Evolutionary conservation across 495 filamentous ascomycete genomes (phyloP).

Genomic region (Hypoxylon rickii): DNA sequence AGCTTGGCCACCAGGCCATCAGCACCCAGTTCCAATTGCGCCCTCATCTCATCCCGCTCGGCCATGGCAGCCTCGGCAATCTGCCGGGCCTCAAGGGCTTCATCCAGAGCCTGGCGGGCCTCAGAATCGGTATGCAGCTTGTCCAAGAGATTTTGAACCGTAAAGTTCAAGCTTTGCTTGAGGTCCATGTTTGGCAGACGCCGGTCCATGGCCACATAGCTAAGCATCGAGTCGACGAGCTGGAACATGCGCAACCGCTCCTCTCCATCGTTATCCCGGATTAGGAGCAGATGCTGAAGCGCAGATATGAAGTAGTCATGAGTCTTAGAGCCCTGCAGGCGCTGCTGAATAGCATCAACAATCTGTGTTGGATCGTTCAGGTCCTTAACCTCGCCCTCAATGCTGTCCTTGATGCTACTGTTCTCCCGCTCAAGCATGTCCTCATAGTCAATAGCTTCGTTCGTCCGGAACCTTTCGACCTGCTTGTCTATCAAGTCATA

Average conservation of each 20-base stretch:
- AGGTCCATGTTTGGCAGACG: slow-evolving; percentile 95
- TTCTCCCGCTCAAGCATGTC: slow-evolving; percentile 92
- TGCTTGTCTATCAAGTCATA: slow-evolving; percentile 99
- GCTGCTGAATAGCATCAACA: slow-evolving; percentile 88
- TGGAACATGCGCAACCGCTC: slow-evolving; percentile 96
- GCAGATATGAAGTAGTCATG: slow-evolving; percentile 97
- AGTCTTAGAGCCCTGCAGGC: slow-evolving; percentile 78
- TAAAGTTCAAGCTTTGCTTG: slow-evolving; percentile 95
- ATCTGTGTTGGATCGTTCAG: slow-evolving; percentile 92
- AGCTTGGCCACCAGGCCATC: slow-evolving; percentile 92
- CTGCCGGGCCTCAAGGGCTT: slow-evolving; percentile 84
- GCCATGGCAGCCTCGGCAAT: slow-evolving; percentile 94
- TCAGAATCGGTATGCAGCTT: slow-evolving; percentile 96
- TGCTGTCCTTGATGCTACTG: slow-evolving; percentile 83
- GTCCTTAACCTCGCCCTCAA: slow-evolving; percentile 92
- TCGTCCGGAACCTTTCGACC: slow-evolving; percentile 88
- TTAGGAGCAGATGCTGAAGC: slow-evolving; percentile 91
- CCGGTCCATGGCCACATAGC: slow-evolving; percentile 98
- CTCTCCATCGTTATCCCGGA: slow-evolving; percentile 90
- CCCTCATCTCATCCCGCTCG: slow-evolving; percentile 93
- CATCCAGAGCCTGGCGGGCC: slow-evolving; percentile 86
- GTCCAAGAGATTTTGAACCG: slow-evolving; percentile 92
- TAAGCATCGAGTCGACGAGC: slow-evolving; percentile 95
- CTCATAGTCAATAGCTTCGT: slow-evolving; percentile 97
- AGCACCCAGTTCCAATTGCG: slow-evolving; percentile 89